These are phyloP conservation scores for Claviceps fusiformis DNA, from an alignment of 2,329 filamentous ascomycete species.

Conservation along the genomic window DNA sequence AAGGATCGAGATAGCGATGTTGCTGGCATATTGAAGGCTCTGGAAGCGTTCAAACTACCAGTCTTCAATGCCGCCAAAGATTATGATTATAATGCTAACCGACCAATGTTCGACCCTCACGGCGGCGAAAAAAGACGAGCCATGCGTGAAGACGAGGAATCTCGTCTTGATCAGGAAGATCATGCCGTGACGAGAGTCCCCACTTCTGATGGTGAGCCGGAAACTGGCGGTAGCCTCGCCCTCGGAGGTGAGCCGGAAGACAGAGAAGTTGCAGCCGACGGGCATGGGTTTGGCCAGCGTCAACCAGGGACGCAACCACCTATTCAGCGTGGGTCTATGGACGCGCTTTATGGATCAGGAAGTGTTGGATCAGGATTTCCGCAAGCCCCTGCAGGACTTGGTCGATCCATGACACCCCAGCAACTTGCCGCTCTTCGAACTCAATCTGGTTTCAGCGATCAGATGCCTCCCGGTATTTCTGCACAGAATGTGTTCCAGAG, in stretches of 20 bases:
- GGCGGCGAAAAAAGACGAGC: conserved; percentile 71
- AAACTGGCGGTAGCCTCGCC: conserved; percentile 72
- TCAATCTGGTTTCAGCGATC: conserved; percentile 43
- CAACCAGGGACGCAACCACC: conserved; percentile 62
- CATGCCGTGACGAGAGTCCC: conserved; percentile 29
- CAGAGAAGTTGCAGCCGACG: conserved; percentile 41
- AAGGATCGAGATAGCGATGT: conserved; percentile 15
- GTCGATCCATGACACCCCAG: conserved; percentile 66
- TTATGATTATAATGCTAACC: conserved; percentile 23
- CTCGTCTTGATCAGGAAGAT: conserved; percentile 36
- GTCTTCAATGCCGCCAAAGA: conserved; percentile 5
- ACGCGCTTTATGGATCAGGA: conserved; percentile 40
- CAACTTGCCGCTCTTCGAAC: conserved; percentile 57
- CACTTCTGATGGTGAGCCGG: conserved; percentile 56
- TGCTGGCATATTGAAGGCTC: conserved; percentile 22
- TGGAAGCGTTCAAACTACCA: conserved; percentile 24
- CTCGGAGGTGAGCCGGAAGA: conserved; percentile 90
- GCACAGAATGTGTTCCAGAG: conserved; percentile 38
- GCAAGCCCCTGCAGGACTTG: conserved; percentile 36
- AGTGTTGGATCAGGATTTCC: conserved; percentile 33
- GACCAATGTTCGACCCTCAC: conserved; percentile 68
- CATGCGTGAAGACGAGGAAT: conserved; percentile 60
- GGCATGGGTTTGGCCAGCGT: conserved; percentile 40
- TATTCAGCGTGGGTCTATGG: conserved; percentile 49
- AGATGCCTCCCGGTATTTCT: conserved; percentile 45